Percentiles rank a stretch among this genome's conserved stretches.
Conservation (phyloP, 331 rosid genomes). For the Prunus yedoensis region DNA sequence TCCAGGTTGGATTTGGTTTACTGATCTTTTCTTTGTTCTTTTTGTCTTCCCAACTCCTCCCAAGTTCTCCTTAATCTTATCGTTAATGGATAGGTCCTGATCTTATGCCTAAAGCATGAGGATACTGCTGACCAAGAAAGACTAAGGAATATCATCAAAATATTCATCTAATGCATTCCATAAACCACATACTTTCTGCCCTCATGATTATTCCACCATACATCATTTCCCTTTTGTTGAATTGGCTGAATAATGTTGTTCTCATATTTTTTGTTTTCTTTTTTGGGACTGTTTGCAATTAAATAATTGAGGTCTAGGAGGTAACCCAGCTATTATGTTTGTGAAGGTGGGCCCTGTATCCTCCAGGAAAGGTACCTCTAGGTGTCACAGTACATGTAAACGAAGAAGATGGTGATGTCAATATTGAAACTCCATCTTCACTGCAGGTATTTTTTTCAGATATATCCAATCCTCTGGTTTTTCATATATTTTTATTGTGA, state of each 20-base stretch:
- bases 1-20: neutral
- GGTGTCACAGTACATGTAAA: slow-evolving; percentile 95
- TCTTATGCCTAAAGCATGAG: neutral
- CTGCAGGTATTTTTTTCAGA: slow-evolving; percentile 63
- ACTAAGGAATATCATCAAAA: neutral
- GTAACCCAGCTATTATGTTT: slow-evolving; percentile 30
- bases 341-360: slow-evolving; percentile 96
- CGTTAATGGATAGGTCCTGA: slow-evolving; percentile 13
- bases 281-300: slow-evolving; percentile 13
- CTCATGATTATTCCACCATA: slow-evolving; percentile 14
- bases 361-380: slow-evolving; percentile 95
- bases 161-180: neutral
- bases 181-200: neutral
- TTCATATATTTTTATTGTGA: neutral
- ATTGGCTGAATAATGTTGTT: neutral
- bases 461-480: slow-evolving; percentile 16
- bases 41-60: neutral
- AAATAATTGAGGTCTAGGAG: slow-evolving; percentile 23
- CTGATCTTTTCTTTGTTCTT: neutral
- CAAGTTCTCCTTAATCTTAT: slow-evolving; percentile 9
- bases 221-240: slow-evolving; percentile 6
- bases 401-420: slow-evolving; percentile 96
- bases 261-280: neutral
- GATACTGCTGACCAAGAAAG: neutral
- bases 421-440: slow-evolving; percentile 79